Evolutionary conservation across 495 filamentous ascomycete species (phyloP).

Genomic region (Penicillium pulvis): DNA sequence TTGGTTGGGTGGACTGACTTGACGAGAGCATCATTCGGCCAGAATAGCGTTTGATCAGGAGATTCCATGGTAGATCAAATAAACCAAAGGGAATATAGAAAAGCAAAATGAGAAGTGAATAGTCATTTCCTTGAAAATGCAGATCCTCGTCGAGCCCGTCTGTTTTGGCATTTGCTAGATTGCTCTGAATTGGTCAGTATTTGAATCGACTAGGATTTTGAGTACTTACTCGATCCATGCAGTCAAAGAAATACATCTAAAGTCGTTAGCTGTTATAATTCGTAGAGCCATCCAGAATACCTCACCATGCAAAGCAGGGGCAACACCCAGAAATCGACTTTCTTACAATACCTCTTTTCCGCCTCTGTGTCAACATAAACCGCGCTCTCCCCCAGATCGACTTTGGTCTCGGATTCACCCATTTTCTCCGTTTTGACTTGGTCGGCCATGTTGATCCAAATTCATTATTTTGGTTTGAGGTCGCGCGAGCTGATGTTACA

Average conservation of each 20-base stretch:
- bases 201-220: not conserved
- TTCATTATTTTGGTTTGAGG: not conserved
- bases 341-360: constrained; percentile 29
- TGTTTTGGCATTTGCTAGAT: constrained; percentile 67
- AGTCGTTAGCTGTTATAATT: constrained; percentile 2
- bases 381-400: constrained; percentile 12
- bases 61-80: constrained; percentile 60
- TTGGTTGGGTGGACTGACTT: constrained; percentile 34
- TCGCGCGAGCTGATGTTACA: not conserved
- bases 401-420: constrained; percentile 15
- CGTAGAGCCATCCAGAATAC: not conserved
- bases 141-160: constrained; percentile 54
- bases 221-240: constrained; percentile 59
- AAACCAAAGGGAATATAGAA: constrained; percentile 77
- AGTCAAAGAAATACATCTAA: constrained; percentile 62
- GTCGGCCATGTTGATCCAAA: not conserved
- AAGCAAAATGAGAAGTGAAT: constrained; percentile 66
- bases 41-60: constrained; percentile 58
- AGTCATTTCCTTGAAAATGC: constrained; percentile 59
- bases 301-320: constrained; percentile 36
- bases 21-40: constrained; percentile 48
- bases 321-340: constrained; percentile 35
- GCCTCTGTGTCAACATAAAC: constrained; percentile 26
- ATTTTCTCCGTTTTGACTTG: not conserved
- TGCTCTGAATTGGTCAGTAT: constrained; percentile 37